These are phyloP conservation scores for Ascodesmis nigricans DNA, from an alignment of 495 filamentous ascomycete species.

Conservation along the genomic window DNA sequence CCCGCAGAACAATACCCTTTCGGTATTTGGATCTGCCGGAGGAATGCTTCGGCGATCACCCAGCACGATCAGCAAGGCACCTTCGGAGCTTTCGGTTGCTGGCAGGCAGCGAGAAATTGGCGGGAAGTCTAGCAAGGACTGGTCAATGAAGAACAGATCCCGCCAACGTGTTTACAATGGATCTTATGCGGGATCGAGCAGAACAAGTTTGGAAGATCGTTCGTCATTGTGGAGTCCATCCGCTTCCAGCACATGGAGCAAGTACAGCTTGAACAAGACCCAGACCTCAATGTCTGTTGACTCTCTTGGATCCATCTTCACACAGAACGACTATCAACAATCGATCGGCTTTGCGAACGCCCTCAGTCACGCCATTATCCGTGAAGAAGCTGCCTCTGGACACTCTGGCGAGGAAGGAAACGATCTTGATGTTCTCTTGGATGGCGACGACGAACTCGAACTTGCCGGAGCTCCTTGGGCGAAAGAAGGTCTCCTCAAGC, in stretches of 20 bases:
- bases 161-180: conserved; percentile 54
- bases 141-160: conserved; percentile 68
- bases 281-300: conserved; percentile 80
- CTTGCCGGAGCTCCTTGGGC: conserved; percentile 88
- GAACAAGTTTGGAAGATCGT: conserved; percentile 80
- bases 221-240: conserved; percentile 88
- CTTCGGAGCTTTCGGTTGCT: conserved; percentile 46
- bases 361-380: conserved; percentile 85
- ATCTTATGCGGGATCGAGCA: conserved; percentile 70
- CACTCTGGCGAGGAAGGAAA: conserved; percentile 30
- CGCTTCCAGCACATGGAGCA: conserved; percentile 81
- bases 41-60: conserved; percentile 59
- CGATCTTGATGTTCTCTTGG: conserved; percentile 48
- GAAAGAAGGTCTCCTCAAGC: conserved; percentile 86
- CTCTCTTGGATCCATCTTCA: conserved; percentile 59
- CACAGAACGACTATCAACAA: conserved; percentile 62
- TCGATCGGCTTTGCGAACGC: conserved; percentile 97
- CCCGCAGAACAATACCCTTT: conserved; percentile 25
- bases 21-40: conserved; percentile 28
- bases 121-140: conserved; percentile 39
- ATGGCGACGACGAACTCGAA: conserved; percentile 66
- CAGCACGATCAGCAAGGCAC: conserved; percentile 76
- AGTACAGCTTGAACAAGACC: conserved; percentile 70
- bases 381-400: conserved; percentile 52
- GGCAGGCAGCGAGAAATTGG: conserved; percentile 11